Conservation (phyloP, 73 alveolate species). For the Blepharisma stoltei region DNA sequence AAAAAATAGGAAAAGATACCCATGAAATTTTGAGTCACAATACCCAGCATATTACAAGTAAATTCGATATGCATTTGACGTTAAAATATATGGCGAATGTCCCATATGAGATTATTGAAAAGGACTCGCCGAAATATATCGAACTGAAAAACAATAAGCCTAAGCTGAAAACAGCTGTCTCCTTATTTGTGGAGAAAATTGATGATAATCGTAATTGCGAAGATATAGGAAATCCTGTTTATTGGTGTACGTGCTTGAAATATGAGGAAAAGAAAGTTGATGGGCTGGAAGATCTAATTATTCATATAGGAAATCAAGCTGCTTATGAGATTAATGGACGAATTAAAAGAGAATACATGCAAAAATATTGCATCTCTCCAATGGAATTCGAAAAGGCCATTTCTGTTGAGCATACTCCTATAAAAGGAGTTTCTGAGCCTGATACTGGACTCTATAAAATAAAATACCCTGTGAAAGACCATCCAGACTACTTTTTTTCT, state of each 20-base stretch:
- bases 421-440: no score
- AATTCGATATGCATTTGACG: conserved; percentile 6
- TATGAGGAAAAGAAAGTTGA: neutral
- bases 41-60: neutral
- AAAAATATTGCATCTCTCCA: no score
- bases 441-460: no score
- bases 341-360: no score
- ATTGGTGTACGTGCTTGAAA: conserved; percentile 9
- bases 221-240: neutral
- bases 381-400: no score
- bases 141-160: neutral
- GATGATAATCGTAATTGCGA: neutral
- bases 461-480: no score
- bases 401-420: no score
- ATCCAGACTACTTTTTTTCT: no score
- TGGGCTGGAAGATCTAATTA: no score
- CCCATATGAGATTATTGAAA: neutral
- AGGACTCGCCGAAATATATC: neutral
- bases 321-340: no score
- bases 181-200: neutral
- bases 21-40: neutral
- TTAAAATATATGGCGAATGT: neutral
- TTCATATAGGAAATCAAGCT: no score
- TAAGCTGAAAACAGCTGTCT: neutral
- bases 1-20: neutral